Base-by-base conservation (phyloP, 208 protist species). In the Leishmania guyanensis region DNA sequence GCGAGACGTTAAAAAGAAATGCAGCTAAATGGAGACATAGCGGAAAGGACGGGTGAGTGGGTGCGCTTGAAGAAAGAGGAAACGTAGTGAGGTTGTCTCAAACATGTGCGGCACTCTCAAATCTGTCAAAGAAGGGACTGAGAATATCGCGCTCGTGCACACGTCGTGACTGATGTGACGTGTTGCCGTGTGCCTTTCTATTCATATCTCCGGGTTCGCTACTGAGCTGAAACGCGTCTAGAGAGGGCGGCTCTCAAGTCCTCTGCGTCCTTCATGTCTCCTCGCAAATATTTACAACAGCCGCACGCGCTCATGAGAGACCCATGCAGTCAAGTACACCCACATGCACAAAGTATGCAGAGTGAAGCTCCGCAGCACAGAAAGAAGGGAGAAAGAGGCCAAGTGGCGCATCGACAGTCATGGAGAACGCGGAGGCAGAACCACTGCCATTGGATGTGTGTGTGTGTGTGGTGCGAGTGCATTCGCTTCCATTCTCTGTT, bases 1-100 rank as follows among this genome's bases (percentile, higher is more conserved):
- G 53, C 53, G 64, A 8, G 43, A 83, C 33, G 58, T 12, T 39
- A 75, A 51, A 73, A 48, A 77, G 60, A 39, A 79, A 54, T 3
- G 20, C 9, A 71, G 2, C 43, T 46, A 22, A 71, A 43, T 22
- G 9, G 36, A 17, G 20, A n/a, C 1, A 50, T 22, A 48, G 26
- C 5, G 16, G 39, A 48, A n/a, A 48, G 39, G 39, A 3, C 36
- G 20, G 65, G 64, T 68, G 65, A 71, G 6, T 10, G 17, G 65
- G 1, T 71, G 10, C 64, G 33, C 29, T 22, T 22, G 33, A 71
- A 43, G 20, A 16, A 39, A 64, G 8, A 39, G 20, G n/a, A 12
- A 29, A 10, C 14, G 62, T 29, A 33, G 12, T 8, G 33, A 16
- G 62, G 8, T 12, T 39, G 14, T 29, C 62, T 12, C 53, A 43